phyloP scores from a whole-genome alignment of 495 filamentous ascomycete species.

The Neurospora sublineolata region DNA sequence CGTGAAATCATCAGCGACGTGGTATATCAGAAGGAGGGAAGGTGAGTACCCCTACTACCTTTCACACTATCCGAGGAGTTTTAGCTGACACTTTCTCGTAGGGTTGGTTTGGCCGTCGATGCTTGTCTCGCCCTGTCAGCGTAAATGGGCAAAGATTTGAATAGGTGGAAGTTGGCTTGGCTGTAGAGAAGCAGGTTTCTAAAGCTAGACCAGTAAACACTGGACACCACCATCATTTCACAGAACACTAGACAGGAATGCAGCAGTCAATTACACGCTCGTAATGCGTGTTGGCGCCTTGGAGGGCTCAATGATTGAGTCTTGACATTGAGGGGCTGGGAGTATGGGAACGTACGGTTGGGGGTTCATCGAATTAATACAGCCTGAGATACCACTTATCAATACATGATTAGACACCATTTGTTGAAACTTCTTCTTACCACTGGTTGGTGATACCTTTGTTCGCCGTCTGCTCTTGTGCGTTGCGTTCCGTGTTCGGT shows the following conservation, averaged over 20 bases:
- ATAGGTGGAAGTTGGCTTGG: background rate
- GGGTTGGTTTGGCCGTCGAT: slow-evolving; percentile 82
- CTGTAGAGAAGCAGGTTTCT: background rate
- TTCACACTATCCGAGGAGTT: background rate
- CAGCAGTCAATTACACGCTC: background rate
- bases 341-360: background rate
- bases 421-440: background rate
- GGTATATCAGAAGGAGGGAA: slow-evolving; percentile 79
- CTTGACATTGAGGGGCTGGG: background rate
- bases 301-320: background rate
- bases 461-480: background rate
- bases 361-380: background rate
- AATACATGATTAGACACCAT: background rate
- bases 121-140: slow-evolving; percentile 74
- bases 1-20: slow-evolving; percentile 89
- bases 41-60: slow-evolving; percentile 43
- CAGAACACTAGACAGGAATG: background rate
- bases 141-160: slow-evolving; percentile 8
- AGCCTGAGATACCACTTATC: slow-evolving; percentile 1
- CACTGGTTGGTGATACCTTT: background rate
- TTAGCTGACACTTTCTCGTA: slow-evolving; percentile 26
- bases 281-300: background rate
- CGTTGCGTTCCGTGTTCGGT: background rate
- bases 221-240: background rate
- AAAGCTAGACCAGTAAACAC: background rate